Evolutionary conservation across 208 protist genomes (phyloP).

Genomic region (Acanthamoeba quina): DNA sequence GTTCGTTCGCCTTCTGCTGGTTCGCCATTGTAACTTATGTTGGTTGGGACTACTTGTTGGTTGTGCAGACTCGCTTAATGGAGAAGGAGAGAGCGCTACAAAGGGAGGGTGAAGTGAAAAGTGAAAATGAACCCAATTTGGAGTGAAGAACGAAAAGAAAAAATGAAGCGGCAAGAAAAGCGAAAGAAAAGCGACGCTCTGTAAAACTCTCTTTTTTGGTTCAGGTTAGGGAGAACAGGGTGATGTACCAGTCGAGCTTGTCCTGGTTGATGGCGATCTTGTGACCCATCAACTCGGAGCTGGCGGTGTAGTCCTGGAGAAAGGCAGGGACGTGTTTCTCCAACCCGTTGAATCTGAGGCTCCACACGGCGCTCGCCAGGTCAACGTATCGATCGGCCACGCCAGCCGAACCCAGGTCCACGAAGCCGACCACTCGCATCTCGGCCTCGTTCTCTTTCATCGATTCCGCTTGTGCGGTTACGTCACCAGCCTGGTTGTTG

Average conservation of each 20-base stretch:
- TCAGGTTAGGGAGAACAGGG: background rate
- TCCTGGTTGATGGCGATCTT: background rate
- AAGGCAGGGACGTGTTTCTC: background rate
- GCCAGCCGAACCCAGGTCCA: background rate
- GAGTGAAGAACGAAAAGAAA: too few relatives aligned
- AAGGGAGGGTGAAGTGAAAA: too few relatives aligned
- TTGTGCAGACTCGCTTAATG: too few relatives aligned
- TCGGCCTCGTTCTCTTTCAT: background rate
- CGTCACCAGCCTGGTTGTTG: background rate
- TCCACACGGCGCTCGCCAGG: constrained; percentile 31
- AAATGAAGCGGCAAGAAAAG: too few relatives aligned
- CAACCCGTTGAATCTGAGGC: background rate
- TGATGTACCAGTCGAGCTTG: constrained; percentile 13
- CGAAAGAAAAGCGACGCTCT: too few relatives aligned
- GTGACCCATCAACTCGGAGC: background rate
- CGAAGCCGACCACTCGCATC: background rate
- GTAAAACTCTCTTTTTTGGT: background rate
- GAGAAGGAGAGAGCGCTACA: too few relatives aligned
- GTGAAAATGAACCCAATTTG: too few relatives aligned
- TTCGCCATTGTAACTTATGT: too few relatives aligned
- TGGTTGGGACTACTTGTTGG: too few relatives aligned
- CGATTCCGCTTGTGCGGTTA: too few relatives aligned
- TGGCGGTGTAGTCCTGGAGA: background rate
- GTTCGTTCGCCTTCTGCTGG: too few relatives aligned
- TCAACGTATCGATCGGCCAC: background rate